A percentile compares a stretch with the other conserved stretches of the same genome.
Evolutionary conservation across 306 rosid species (phyloP).

Genomic region (Acacia acuminata): DNA sequence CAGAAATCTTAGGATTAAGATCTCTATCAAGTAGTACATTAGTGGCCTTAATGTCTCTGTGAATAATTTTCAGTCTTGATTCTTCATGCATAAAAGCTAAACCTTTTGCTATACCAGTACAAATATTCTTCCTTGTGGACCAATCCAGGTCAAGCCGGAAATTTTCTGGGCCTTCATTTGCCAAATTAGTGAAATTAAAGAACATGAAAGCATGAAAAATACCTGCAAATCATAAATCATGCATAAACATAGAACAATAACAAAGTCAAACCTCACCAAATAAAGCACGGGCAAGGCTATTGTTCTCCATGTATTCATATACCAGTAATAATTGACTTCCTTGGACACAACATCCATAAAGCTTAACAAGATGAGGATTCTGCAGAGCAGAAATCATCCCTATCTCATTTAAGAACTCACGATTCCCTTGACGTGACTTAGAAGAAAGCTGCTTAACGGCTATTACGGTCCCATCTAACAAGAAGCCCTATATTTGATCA

Average conservation of each 20-base stretch:
- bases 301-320: too few relatives aligned
- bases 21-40: too few relatives aligned
- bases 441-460: constrained; percentile 57
- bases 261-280: neutral
- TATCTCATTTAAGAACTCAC: constrained; percentile 54
- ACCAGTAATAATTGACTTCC: too few relatives aligned
- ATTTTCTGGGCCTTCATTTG: constrained; percentile 30
- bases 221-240: neutral
- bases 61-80: too few relatives aligned
- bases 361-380: too few relatives aligned
- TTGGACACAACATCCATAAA: too few relatives aligned
- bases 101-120: constrained; percentile 55
- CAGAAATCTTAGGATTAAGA: too few relatives aligned
- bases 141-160: constrained; percentile 41
- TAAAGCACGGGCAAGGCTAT: too few relatives aligned
- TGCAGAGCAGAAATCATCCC: constrained; percentile 48
- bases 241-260: neutral
- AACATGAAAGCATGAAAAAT: neutral
- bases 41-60: too few relatives aligned
- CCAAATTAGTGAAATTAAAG: neutral
- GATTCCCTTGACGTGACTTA: constrained; percentile 50
- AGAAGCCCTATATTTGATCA: constrained; percentile 41
- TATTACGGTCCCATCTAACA: constrained; percentile 38
- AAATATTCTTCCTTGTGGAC: constrained; percentile 58
- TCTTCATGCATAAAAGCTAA: constrained; percentile 39